These are phyloP conservation scores for Yamagishiella unicocca DNA, from an alignment of 139 green algal species.

Conservation along the genomic window DNA sequence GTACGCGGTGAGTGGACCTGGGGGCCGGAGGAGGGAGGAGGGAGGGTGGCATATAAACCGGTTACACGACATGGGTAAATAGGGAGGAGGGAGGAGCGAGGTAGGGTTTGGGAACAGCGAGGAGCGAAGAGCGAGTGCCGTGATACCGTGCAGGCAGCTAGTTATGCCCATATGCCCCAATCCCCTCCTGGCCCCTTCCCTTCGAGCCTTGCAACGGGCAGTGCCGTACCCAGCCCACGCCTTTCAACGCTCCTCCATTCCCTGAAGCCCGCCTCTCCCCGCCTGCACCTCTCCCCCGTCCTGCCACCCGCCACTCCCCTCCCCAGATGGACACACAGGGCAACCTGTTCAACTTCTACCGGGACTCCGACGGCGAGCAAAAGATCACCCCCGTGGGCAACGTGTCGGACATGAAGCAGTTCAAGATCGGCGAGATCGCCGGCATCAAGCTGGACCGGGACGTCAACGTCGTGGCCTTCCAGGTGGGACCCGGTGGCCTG, in stretches of 20 bases:
- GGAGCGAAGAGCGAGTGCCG: too few relatives aligned
- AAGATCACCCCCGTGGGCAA: slow-evolving; percentile 73
- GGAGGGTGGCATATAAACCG: neutral
- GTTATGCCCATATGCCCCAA: too few relatives aligned
- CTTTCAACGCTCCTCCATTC: too few relatives aligned
- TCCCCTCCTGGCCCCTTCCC: too few relatives aligned
- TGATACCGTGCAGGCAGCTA: too few relatives aligned
- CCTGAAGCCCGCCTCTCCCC: neutral
- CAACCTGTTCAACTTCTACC: slow-evolving; percentile 77
- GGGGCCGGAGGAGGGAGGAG: neutral
- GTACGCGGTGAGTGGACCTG: slow-evolving; percentile 62
- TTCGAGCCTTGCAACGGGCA: too few relatives aligned
- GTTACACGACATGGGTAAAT: neutral
- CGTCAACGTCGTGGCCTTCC: slow-evolving; percentile 66
- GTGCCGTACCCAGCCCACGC: too few relatives aligned
- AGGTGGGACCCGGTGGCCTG: neutral
- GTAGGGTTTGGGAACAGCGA: too few relatives aligned
- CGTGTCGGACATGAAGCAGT: slow-evolving; percentile 55
- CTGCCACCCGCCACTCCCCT: neutral
- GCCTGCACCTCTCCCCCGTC: neutral
- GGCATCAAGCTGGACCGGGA: slow-evolving; percentile 67
- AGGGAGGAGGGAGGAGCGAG: neutral
- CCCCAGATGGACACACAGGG: slow-evolving; percentile 68
- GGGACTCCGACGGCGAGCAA: slow-evolving; percentile 58
- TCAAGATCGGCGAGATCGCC: slow-evolving; percentile 69